phyloP scores from a whole-genome alignment of 441 rosid species.

The Daphne laureola region DNA sequence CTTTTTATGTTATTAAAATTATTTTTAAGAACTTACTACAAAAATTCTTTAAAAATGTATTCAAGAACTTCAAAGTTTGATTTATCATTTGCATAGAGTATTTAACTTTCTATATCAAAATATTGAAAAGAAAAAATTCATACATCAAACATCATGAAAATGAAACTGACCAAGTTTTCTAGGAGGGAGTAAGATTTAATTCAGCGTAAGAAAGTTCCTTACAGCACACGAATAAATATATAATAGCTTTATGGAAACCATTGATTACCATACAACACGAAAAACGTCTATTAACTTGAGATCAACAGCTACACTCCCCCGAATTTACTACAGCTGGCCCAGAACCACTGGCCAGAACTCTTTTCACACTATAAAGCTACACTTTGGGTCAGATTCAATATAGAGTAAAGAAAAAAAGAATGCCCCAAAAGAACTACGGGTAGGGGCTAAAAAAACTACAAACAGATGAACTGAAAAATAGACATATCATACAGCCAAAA shows the following conservation, averaged over 20 bases:
- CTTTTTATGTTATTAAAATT: no score
- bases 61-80: no score
- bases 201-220: not conserved
- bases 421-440: not conserved
- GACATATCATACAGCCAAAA: slow-evolving; percentile 30
- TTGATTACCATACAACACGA: slow-evolving; percentile 31
- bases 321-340: slow-evolving; percentile 14
- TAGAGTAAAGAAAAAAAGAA: slow-evolving; percentile 1
- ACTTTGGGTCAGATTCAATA: slow-evolving; percentile 3
- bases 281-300: slow-evolving; percentile 18
- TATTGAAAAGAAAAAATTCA: no score
- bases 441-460: no score
- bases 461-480: not conserved
- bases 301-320: slow-evolving; percentile 16
- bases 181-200: no score
- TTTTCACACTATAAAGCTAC: slow-evolving; percentile 31
- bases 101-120: no score
- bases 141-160: no score
- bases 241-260: not conserved
- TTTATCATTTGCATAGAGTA: no score
- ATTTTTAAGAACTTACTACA: no score
- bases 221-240: not conserved
- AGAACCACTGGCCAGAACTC: slow-evolving; percentile 23
- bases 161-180: no score
- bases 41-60: no score